Evolutionary conservation across 345 rosid genomes (phyloP).

Genomic region (Ailanthus altissimus): DNA sequence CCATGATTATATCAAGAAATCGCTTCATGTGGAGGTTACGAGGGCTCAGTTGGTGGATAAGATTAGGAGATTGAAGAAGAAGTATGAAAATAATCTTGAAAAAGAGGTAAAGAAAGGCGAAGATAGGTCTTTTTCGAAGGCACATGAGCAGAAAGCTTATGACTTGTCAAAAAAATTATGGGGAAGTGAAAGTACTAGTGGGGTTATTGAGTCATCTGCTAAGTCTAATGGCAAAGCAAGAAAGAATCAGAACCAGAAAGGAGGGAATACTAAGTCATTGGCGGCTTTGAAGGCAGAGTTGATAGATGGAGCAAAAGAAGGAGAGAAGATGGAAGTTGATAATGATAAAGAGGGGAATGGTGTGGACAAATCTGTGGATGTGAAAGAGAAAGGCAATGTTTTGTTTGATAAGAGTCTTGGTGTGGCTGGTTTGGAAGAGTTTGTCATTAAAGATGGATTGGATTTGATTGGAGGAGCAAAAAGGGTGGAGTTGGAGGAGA

Average conservation of each 20-base stretch:
- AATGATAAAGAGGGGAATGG: neutral
- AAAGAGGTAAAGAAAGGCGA: constrained; percentile 31
- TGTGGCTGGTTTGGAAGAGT: constrained; percentile 33
- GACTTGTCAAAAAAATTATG: constrained; percentile 45
- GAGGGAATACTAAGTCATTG: constrained; percentile 17
- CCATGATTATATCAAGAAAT: constrained; percentile 40
- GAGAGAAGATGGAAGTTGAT: constrained; percentile 19
- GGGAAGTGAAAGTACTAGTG: constrained; percentile 28
- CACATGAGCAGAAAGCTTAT: constrained; percentile 34
- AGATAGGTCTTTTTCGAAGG: constrained; percentile 25
- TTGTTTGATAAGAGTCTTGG: constrained; percentile 21
- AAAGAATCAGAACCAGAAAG: constrained; percentile 23
- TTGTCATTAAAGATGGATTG: constrained; percentile 25
- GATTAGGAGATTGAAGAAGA: constrained; percentile 43
- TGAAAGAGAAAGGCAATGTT: neutral
- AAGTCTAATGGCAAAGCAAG: constrained; percentile 28
- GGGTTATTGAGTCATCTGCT: constrained; percentile 22
- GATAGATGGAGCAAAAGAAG: neutral
- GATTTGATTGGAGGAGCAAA: constrained; percentile 32
- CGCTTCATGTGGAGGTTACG: constrained; percentile 39
- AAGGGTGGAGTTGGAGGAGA: constrained; percentile 39
- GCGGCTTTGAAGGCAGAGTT: constrained; percentile 5
- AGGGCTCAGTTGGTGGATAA: constrained; percentile 45
- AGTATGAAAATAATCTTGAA: constrained; percentile 26
- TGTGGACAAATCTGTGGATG: neutral